A percentile compares a stretch with the other conserved stretches of the same genome.
These are phyloP conservation scores for Nicotiana tomentosiformis DNA, from an alignment of 257 asterid genomes.

Conservation along the genomic window DNA sequence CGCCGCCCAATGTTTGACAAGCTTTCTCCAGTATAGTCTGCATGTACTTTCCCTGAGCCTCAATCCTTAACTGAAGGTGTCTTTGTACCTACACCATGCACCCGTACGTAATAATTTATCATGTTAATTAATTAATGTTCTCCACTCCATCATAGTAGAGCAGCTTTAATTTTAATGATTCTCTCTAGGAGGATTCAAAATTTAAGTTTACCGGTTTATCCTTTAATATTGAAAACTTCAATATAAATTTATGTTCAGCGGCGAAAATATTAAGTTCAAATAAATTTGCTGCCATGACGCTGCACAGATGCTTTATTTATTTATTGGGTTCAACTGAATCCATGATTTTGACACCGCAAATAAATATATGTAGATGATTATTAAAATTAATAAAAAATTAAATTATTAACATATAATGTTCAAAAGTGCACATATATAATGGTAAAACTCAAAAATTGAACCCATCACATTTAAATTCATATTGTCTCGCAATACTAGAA, in stretches of 20 bases:
- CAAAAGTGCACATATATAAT: background rate
- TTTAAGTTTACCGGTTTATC: too few species aligned
- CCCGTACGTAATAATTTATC: slow-evolving; percentile 38
- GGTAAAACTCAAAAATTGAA: background rate
- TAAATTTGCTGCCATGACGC: too few species aligned
- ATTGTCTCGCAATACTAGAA: background rate
- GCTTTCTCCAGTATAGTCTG: slow-evolving; percentile 89
- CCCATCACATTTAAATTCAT: background rate
- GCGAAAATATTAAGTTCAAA: too few species aligned
- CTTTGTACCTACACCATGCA: slow-evolving; percentile 69
- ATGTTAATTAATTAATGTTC: background rate
- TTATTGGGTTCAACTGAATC: background rate
- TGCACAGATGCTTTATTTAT: background rate
- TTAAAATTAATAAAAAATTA: background rate
- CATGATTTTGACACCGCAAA: background rate
- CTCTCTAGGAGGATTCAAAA: too few species aligned
- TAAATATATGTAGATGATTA: background rate
- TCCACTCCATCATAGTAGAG: background rate
- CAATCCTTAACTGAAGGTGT: slow-evolving; percentile 91
- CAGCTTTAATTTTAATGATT: too few species aligned
- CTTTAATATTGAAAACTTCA: too few species aligned
- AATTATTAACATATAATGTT: background rate
- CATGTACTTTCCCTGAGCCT: slow-evolving; percentile 99
- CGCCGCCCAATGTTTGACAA: slow-evolving; percentile 90
- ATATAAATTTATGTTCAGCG: too few species aligned